Base-by-base conservation (phyloP, 2,329 filamentous ascomycete genomes). In the Cyphellophora europaea region DNA sequence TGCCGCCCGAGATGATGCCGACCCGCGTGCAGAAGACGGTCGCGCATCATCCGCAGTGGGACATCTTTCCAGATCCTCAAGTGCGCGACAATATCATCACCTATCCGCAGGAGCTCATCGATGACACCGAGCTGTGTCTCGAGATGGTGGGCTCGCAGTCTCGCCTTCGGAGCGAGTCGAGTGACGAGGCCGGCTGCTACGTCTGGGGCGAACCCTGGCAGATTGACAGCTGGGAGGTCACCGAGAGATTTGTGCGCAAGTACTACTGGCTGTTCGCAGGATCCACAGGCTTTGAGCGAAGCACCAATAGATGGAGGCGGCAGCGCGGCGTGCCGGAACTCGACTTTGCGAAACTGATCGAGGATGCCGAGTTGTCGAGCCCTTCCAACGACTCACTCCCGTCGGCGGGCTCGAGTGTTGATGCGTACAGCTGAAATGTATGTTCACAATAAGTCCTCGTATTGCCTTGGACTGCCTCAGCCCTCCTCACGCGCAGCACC, bases 121-220 rank as follows among this genome's bases (percentile, higher is more conserved):
- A 63, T 36, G 56, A 58, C 13, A 39, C 52, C 5, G 51, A 56
- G 23, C 39, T 64, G 2, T 64, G 61, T 33, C 30, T 45, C 11
- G 63, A 64, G 33, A 45, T 65, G 6, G 51, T 58, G 37, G 56
- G 56, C 12, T 34, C 33, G 3, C 37, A 32, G 11, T 8, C 8
- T n/a, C 8, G 21, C 8, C n/a, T 25, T 8, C 8, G n/a, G 8
- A 25, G n/a, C 8, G 8, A n/a, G 8, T 8, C 8, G 21, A 25
- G 21, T 25, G 31, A 48, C 13, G 47, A 44, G 32, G 49, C 55
- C 12, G 56, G 53, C 2, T 27, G 72, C 2, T 52, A 71, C 10
- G 62, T 71, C 2, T 72, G 68, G 69, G 64, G 66, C 0, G 61
- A 67, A 5, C 54, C 67, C 0, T 64, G 59, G 53, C 57, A 70